Evolutionary conservation across 2,329 filamentous ascomycete genomes (phyloP).

Genomic region (Thyridium curvatum): DNA sequence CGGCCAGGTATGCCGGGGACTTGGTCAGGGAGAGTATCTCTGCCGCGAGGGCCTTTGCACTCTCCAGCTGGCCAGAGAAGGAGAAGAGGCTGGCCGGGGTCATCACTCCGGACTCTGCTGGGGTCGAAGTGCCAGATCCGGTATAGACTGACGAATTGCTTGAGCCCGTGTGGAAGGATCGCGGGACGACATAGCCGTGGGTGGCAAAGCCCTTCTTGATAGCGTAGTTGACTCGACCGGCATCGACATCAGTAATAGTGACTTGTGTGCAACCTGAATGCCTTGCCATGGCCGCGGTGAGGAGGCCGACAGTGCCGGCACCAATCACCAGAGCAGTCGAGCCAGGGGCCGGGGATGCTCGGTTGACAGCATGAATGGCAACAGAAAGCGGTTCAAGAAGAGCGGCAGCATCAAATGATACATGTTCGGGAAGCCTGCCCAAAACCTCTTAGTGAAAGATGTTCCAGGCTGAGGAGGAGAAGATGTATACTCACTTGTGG

Average conservation of each 20-base stretch:
- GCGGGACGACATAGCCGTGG: constrained; percentile 48
- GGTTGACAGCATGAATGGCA: constrained; percentile 54
- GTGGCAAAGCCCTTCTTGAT: constrained; percentile 53
- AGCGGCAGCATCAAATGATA: constrained; percentile 54
- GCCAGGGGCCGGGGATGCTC: constrained; percentile 43
- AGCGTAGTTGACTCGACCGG: constrained; percentile 53
- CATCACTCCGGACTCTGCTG: constrained; percentile 18
- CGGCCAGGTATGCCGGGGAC: constrained; percentile 19
- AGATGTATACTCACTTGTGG: constrained; percentile 42
- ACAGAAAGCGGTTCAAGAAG: constrained; percentile 57
- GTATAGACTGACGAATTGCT: constrained; percentile 35
- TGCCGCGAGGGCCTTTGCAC: constrained; percentile 40
- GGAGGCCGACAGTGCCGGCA: constrained; percentile 52
- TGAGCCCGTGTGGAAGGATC: constrained; percentile 32
- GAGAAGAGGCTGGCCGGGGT: constrained; percentile 40
- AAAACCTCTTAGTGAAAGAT: background rate
- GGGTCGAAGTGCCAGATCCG: constrained; percentile 35
- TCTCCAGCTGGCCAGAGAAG: constrained; percentile 41
- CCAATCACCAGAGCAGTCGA: constrained; percentile 58
- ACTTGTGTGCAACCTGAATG: constrained; percentile 54
- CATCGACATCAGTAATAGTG: constrained; percentile 55
- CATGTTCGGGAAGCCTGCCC: constrained; percentile 46
- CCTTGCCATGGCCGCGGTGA: constrained; percentile 57
- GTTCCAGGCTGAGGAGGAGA: background rate
- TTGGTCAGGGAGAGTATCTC: constrained; percentile 40